Base-by-base conservation (phyloP, 1,284 basidiomycete species). In the Sporisorium graminicola region DNA sequence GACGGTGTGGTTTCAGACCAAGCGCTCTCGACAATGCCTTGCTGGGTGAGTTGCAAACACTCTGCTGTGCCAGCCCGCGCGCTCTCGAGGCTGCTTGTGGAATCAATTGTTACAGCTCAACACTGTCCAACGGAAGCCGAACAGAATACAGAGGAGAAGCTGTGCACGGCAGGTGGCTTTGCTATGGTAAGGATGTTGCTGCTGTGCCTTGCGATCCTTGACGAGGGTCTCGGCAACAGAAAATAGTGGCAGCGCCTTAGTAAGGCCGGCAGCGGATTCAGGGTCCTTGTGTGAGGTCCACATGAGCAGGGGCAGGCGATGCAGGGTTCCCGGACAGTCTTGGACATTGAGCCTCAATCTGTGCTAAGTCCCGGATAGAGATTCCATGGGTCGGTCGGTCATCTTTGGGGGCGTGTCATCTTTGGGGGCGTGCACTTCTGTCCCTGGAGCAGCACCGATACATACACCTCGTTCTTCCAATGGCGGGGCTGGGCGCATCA, bases 121-220 rank as follows among this genome's bases (percentile, higher is more conserved):
- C n/a, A n/a, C n/a, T n/a, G n/a, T n/a, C n/a, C n/a, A n/a, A n/a
- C n/a, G n/a, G n/a, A n/a, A n/a, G n/a, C n/a, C n/a, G n/a, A n/a
- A n/a, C n/a, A n/a, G n/a, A n/a, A n/a, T n/a, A n/a, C n/a, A n/a
- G n/a, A n/a, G n/a, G n/a, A n/a, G n/a, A n/a, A n/a, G n/a, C n/a
- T n/a, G n/a, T n/a, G n/a, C n/a, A n/a, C n/a, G n/a, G n/a, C n/a
- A n/a, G n/a, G n/a, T n/a, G n/a, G 13, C 13, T 40, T 29, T 60
- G 58, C 65, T 60, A 55, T 44, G 58, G 58, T 57, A 51, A 66
- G 52, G 52, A 22, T 20, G 8, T 42, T n/a, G 47, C 12, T 44
- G 56, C 58, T 31, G 60, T 63, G 40, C 51, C 44, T 59, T 63
- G 56, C 56, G 66, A 69, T 69, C 66, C 52, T 37, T 42, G 37